Evolutionary conservation across 176 grass and related monocot genomes (phyloP), one percentile per base, ranked within the genome.

Genomic region (Triticum timopheevii): DNA sequence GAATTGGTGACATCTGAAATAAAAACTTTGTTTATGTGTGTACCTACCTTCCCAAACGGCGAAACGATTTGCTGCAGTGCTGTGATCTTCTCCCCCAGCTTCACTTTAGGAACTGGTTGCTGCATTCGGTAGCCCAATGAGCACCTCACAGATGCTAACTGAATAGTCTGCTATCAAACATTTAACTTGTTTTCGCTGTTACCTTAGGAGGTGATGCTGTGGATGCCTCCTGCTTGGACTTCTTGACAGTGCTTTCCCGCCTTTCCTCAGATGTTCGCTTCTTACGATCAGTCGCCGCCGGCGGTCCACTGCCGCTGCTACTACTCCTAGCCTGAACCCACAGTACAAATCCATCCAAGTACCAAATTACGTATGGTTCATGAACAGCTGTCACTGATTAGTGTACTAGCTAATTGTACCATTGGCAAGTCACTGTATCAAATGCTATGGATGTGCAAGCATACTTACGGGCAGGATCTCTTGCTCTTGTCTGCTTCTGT

Each of bases 31-130:
- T 34, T 54, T 34, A 31, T 49, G 23, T 2, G 15, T 66, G 30
- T 45, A 31, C 27, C 5, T 92, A 98, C 96, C 94, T 98, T 98
- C 65, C 96, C 96, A 64, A 96, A 98, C 61, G 96, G 96, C 69
- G 93, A 93, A 74, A 98, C 96, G 38, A 98, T 88, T 52, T 96
- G 92, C 83, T 98, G 96, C 79, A 98, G 69, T 77, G 92, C 93
- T 80, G 90, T 87, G 82, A 98, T 96, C 76, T 96, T 98, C 78
- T 96, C 96, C 77, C 86, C 83, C 13, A 98, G 75, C 61, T 96
- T 98, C 27, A 96, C 94, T 88, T 96, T 98, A 27, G 96, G 86
- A 80, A 92, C 87, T 79, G 91, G 96, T 62, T 78, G 73, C 88
- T 96, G 83, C 38, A 83, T 89, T 85, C 85, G 35, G 22, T 50